A percentile compares a stretch with the other conserved stretches of the same genome.
phyloP scores from a whole-genome alignment of 2,329 filamentous ascomycete species.

The Fusarium sp. region DNA sequence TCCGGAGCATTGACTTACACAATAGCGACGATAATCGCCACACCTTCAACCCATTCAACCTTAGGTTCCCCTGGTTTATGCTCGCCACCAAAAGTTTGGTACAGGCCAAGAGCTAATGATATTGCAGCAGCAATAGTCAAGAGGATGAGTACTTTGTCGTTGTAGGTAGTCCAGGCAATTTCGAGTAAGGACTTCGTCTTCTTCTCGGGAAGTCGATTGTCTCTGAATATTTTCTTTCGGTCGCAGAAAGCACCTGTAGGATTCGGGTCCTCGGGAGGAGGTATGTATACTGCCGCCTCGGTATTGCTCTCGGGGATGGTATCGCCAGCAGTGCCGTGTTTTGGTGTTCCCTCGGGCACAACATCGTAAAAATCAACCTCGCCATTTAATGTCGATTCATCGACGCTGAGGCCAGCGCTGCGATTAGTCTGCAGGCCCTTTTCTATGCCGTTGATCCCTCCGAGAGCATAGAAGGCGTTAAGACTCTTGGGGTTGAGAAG shows the following conservation, averaged over 20 bases:
- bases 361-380: conserved; percentile 75
- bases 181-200: conserved; percentile 70
- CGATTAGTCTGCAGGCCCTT: conserved; percentile 77
- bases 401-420: conserved; percentile 73
- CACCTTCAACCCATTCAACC: conserved; percentile 76
- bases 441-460: conserved; percentile 77
- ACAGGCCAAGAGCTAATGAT: conserved; percentile 76
- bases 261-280: conserved; percentile 39
- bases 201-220: conserved; percentile 73
- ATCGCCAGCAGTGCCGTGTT: conserved; percentile 51
- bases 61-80: conserved; percentile 60
- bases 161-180: conserved; percentile 76
- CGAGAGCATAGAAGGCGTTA: conserved; percentile 78
- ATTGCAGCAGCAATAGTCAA: conserved; percentile 75
- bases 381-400: conserved; percentile 74
- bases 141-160: conserved; percentile 79
- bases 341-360: conserved; percentile 52
- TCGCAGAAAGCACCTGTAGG: conserved; percentile 42
- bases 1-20: conserved; percentile 47
- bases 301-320: conserved; percentile 46
- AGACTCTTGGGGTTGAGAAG: conserved; percentile 83
- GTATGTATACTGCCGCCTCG: conserved; percentile 44
- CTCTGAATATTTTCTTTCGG: conserved; percentile 60
- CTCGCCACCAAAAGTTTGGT: conserved; percentile 70
- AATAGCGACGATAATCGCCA: conserved; percentile 74